A percentile compares a stretch with the other conserved stretches of the same genome.
These are phyloP conservation scores for Sedum album DNA, from an alignment of 164 flowering plant species.

Conservation along the genomic window DNA sequence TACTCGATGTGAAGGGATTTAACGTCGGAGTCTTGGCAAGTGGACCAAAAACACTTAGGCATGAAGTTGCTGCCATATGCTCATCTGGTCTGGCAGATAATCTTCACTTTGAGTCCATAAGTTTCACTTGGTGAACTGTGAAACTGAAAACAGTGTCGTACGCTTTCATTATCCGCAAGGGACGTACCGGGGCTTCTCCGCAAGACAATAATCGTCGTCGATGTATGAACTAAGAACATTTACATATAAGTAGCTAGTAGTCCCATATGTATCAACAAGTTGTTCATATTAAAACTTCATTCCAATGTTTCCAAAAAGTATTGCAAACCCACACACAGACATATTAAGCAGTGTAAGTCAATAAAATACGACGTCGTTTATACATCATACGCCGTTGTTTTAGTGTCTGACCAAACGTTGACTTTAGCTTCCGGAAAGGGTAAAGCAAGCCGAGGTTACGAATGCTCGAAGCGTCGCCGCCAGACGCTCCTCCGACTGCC, in stretches of 20 bases:
- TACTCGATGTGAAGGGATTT: slow-evolving; percentile 17
- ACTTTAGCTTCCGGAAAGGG: too few species aligned
- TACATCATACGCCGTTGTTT: too few species aligned
- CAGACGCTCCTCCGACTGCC: too few species aligned
- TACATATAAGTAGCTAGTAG: neutral
- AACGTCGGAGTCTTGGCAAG: slow-evolving; percentile 26
- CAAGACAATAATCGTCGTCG: too few species aligned
- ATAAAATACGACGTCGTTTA: too few species aligned
- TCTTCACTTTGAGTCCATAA: slow-evolving; percentile 27
- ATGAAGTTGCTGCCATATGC: slow-evolving; percentile 29
- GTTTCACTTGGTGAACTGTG: slow-evolving; percentile 24
- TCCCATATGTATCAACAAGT: neutral
- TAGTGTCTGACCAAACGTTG: too few species aligned
- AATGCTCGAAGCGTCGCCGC: too few species aligned
- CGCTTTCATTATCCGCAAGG: neutral
- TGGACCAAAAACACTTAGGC: slow-evolving; percentile 28
- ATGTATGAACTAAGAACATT: neutral
- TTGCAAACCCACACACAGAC: neutral
- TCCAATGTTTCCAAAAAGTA: neutral
- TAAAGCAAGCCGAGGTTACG: too few species aligned
- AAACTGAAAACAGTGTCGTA: neutral
- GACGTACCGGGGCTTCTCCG: neutral
- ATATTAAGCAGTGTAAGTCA: neutral
- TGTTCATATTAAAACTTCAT: neutral
- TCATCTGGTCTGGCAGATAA: slow-evolving; percentile 21